Evolutionary conservation across 2,329 filamentous ascomycete species (phyloP).

Genomic region (Calonectria fujianensis): DNA sequence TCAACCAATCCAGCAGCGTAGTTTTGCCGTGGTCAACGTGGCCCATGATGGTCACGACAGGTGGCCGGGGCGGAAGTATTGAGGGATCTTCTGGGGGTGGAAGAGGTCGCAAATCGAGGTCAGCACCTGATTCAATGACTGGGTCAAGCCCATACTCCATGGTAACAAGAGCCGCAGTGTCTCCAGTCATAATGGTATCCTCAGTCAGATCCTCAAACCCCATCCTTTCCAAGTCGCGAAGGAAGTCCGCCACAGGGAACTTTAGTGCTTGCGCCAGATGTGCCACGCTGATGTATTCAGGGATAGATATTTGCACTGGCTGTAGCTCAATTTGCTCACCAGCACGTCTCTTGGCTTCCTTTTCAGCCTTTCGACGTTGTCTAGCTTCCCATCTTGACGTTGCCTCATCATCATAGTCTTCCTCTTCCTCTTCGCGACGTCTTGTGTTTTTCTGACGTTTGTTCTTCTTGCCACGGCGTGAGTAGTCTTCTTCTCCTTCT

Average conservation of each 20-base stretch:
- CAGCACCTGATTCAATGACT: slow-evolving; percentile 79
- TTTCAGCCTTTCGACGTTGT: slow-evolving; percentile 65
- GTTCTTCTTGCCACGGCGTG: slow-evolving; percentile 50
- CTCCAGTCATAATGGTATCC: slow-evolving; percentile 91
- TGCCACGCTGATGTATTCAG: slow-evolving; percentile 93
- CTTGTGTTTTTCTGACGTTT: slow-evolving; percentile 54
- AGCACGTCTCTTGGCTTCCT: slow-evolving; percentile 62
- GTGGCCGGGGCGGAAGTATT: slow-evolving; percentile 83
- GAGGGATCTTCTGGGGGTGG: slow-evolving; percentile 82
- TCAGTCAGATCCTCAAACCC: slow-evolving; percentile 91
- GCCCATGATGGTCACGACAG: slow-evolving; percentile 99
- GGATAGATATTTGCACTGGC: slow-evolving; percentile 81
- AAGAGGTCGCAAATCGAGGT: slow-evolving; percentile 82
- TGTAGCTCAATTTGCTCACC: slow-evolving; percentile 64
- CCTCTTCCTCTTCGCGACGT: slow-evolving; percentile 52
- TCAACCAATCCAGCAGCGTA: slow-evolving; percentile 93
- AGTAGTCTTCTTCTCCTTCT: slow-evolving; percentile 43
- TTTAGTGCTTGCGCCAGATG: slow-evolving; percentile 86
- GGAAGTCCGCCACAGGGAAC: slow-evolving; percentile 82
- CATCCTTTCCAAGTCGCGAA: slow-evolving; percentile 85
- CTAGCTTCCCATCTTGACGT: slow-evolving; percentile 61
- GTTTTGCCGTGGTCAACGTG: slow-evolving; percentile 99
- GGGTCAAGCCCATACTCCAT: slow-evolving; percentile 96
- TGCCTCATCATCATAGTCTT: slow-evolving; percentile 64
- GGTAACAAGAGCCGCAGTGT: slow-evolving; percentile 92